Evolutionary conservation across 371 early-diverging fungal species (phyloP).

Genomic region (Mucor irregularis): DNA sequence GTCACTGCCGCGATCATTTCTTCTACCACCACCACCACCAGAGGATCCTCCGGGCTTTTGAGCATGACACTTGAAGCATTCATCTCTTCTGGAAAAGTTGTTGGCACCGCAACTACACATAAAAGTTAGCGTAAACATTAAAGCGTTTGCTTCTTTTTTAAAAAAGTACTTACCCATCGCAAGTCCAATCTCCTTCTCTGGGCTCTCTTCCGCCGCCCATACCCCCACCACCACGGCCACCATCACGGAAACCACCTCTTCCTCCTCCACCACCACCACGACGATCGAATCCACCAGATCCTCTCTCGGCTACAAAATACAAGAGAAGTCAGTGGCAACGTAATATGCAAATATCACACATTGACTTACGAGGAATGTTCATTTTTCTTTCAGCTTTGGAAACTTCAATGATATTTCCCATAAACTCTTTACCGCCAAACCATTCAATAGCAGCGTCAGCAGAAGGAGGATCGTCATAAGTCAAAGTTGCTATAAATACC

Average conservation of each 20-base stretch:
- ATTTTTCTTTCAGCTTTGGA: conserved; percentile 65
- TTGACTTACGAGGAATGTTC: conserved; percentile 20
- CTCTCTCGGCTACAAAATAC: conserved; percentile 7
- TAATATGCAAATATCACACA: too few relatives aligned
- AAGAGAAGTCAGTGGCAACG: neutral
- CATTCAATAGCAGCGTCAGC: conserved; percentile 72
- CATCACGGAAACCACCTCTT: conserved; percentile 46
- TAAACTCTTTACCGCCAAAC: conserved; percentile 65
- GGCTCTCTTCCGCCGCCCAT: conserved; percentile 10
- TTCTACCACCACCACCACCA: conserved; percentile 6
- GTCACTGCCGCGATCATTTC: conserved; percentile 12
- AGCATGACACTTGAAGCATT: conserved; percentile 32
- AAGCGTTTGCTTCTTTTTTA: neutral
- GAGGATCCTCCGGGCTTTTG: conserved; percentile 24
- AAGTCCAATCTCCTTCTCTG: conserved; percentile 36
- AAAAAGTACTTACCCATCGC: conserved; percentile 21
- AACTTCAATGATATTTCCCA: conserved; percentile 60
- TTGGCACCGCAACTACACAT: conserved; percentile 30
- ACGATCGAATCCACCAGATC: conserved; percentile 7
- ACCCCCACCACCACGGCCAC: conserved; percentile 41
- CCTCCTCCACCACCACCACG: conserved; percentile 16
- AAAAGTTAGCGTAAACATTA: too few relatives aligned
- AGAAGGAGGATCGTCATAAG: conserved; percentile 72
- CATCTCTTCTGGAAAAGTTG: conserved; percentile 33
- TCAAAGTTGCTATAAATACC: conserved; percentile 71